Evolutionary conservation across 2,329 filamentous ascomycete genomes (phyloP).

Genomic region (Knufia petricola): DNA sequence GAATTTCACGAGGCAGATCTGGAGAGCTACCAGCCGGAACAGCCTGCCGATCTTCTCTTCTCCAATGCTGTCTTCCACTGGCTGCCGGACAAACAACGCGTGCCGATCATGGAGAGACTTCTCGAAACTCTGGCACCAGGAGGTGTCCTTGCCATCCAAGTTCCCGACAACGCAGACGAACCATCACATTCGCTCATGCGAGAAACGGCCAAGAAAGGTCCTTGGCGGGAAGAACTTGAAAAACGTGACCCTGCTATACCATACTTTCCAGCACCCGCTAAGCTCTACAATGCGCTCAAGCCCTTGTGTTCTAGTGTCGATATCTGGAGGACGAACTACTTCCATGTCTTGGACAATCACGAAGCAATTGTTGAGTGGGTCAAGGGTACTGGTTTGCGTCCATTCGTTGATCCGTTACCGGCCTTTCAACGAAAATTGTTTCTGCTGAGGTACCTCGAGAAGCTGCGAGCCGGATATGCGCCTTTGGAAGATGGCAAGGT

Average conservation of each 20-base stretch:
- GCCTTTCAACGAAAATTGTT: slow-evolving; percentile 36
- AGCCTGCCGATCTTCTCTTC: slow-evolving; percentile 39
- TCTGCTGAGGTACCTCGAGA: slow-evolving; percentile 38
- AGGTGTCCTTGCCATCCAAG: slow-evolving; percentile 46
- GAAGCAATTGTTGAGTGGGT: slow-evolving; percentile 51
- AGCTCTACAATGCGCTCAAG: slow-evolving; percentile 42
- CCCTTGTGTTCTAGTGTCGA: slow-evolving; percentile 37
- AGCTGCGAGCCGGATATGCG: slow-evolving; percentile 38
- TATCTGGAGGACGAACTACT: slow-evolving; percentile 47
- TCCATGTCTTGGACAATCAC: slow-evolving; percentile 42
- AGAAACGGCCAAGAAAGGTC: slow-evolving; percentile 29
- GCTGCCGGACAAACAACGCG: slow-evolving; percentile 37
- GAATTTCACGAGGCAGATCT: slow-evolving; percentile 43
- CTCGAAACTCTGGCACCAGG: slow-evolving; percentile 34
- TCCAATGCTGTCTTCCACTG: slow-evolving; percentile 53
- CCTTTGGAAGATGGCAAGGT: slow-evolving; percentile 43
- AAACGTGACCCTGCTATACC: slow-evolving; percentile 31
- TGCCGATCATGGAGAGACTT: slow-evolving; percentile 38
- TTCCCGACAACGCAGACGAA: slow-evolving; percentile 43
- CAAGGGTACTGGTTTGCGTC: slow-evolving; percentile 46
- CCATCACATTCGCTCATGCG: slow-evolving; percentile 45
- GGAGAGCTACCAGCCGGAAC: slow-evolving; percentile 29
- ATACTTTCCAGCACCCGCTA: slow-evolving; percentile 39
- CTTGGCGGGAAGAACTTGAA: slow-evolving; percentile 32
- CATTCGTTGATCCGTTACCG: slow-evolving; percentile 43